Evolutionary conservation across 106 monocot genomes (phyloP), one percentile per base, ranked within the genome.

Genomic region (Dioscorea alata): DNA sequence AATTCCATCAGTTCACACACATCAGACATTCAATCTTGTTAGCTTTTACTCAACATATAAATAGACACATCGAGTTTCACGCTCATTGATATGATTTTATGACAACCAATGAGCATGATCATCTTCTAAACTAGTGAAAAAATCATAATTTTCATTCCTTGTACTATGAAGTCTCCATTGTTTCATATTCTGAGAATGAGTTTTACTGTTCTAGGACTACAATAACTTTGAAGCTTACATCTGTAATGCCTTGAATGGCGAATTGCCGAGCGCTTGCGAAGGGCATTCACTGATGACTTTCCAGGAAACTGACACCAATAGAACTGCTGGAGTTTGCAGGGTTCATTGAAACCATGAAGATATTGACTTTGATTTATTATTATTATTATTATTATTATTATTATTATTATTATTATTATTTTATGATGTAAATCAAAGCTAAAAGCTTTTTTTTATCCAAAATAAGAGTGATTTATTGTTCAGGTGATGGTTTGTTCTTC

Each of bases 171-270:
- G 1, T 19, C 54, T 54, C 54, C 13, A 42, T 18, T 54, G 54
- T 5, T 54, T 54, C 15, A 14, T 54, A 14, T 13, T 4, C 15
- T 19, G 19, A 54, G 13, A 18, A 15, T 22, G 4, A 59, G 3
- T 1, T 59, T 33, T 13, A 48, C 49, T 31, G 7, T 71, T 76
- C 34, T 71, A 89, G 89, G 89, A 89, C 77, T 89, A 85, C 54
- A 67, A 77, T 53, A 61, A 85, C 50, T 85, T 89, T 65, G 80
- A 85, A 78, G 22, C 70, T 61, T 76, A 71, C 49, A 62, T 89
- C 67, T 89, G 89, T 70, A 77, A 82, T 57, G 85, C 85, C 17
- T 89, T 85, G 23, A 61, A 72, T 57, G 82, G 82, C 2, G 54
- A 74, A 2, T 76, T 60, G 15, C 85, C 89, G 35, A 69, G 80